These are phyloP conservation scores for Albatrellus sp. DNA, from an alignment of 1,284 basidiomycete genomes.

Conservation along the genomic window DNA sequence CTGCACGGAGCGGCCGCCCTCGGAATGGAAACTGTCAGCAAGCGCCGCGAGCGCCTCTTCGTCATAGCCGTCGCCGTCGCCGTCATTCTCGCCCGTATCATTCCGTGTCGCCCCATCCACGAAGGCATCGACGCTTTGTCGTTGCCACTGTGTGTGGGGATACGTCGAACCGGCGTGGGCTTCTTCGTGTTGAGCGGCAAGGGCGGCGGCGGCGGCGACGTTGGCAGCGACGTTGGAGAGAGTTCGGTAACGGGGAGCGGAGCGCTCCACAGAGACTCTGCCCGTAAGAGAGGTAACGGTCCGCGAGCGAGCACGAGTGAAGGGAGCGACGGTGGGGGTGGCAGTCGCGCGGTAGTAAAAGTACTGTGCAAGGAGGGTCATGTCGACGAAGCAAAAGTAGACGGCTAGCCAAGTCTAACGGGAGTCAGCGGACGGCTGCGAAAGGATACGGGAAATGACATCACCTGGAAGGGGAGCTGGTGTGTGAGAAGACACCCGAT, in stretches of 20 bases:
- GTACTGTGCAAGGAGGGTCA: conserved; percentile 64
- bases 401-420: conserved; percentile 73
- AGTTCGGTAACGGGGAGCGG: conserved; percentile 50
- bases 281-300: conserved; percentile 23
- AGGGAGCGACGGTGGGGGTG: conserved; percentile 22
- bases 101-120: conserved; percentile 11
- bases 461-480: conserved; percentile 89
- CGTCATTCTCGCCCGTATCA: conserved; percentile 31
- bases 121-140: conserved; percentile 12
- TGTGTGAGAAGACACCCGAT: conserved; percentile 82
- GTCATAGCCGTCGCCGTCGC: conserved; percentile 38
- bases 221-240: conserved; percentile 55
- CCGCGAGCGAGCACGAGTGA: conserved; percentile 29
- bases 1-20: conserved; percentile 32
- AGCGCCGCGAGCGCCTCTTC: conserved; percentile 41
- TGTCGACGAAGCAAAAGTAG: conserved; percentile 79
- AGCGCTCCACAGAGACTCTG: conserved; percentile 34
- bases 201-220: conserved; percentile 52
- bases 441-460: conserved; percentile 6
- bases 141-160: conserved; percentile 15
- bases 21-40: conserved; percentile 63
- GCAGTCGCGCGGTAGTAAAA: conserved; percentile 47
- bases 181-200: conserved; percentile 48
- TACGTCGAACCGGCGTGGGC: conserved; percentile 1
- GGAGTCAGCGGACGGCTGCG: background rate